Percentiles rank a stretch among this genome's conserved stretches.
Evolutionary conservation across 306 rosid species (phyloP).

Genomic region (Alnus glutinosa): DNA sequence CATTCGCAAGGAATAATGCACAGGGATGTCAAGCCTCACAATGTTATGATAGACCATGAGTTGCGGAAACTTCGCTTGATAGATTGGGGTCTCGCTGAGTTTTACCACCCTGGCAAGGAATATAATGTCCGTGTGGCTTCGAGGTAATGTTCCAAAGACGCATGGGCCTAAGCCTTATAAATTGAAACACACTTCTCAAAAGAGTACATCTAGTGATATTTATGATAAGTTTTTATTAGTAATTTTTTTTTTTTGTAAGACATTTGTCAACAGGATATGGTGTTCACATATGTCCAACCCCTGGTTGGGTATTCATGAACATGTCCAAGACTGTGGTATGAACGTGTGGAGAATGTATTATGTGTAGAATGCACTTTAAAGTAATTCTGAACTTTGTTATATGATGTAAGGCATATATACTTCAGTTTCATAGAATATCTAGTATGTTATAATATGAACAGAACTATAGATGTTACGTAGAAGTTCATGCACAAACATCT

Average conservation of each 20-base stretch:
- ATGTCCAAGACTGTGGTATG: background rate
- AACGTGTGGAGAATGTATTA: background rate
- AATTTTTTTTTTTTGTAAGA: background rate
- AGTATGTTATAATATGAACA: background rate
- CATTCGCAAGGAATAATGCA: conserved; percentile 96
- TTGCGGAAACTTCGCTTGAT: conserved; percentile 85
- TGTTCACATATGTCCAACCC: background rate
- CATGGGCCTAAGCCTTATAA: background rate
- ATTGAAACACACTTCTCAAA: background rate
- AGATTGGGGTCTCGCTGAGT: conserved; percentile 95
- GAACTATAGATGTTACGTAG: background rate
- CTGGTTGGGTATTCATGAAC: background rate
- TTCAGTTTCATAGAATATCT: background rate
- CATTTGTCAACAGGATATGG: background rate
- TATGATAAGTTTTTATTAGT: background rate
- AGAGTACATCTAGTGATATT: background rate
- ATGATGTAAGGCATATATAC: background rate
- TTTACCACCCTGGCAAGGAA: conserved; percentile 90
- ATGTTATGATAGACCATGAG: conserved; percentile 92
- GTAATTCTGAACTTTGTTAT: background rate
- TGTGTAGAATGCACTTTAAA: background rate
- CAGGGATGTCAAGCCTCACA: conserved; percentile 91
- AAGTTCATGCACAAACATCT: background rate
- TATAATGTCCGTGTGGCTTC: conserved; percentile 92
- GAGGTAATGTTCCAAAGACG: conserved; percentile 44